Evolutionary conservation across 1,284 basidiomycete genomes (phyloP).

Genomic region (Moesziomyces parantarcticus): DNA sequence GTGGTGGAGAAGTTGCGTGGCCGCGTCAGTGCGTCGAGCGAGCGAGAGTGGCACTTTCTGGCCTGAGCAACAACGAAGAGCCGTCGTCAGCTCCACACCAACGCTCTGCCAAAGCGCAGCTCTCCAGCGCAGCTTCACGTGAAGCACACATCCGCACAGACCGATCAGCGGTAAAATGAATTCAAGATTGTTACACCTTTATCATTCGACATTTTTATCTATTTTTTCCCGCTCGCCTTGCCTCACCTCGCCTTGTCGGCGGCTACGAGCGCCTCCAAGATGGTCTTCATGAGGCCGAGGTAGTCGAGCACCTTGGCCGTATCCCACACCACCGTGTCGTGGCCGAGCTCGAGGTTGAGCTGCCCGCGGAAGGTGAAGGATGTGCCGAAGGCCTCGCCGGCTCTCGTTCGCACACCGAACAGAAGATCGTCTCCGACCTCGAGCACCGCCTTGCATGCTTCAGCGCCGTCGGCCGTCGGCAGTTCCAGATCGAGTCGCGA

Average conservation of each 20-base stretch:
- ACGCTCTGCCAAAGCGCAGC: constrained; percentile 4
- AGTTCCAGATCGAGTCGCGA: constrained; percentile 14
- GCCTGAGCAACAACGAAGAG: not conserved
- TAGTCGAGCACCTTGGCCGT: constrained; percentile 34
- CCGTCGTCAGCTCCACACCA: constrained; percentile 49
- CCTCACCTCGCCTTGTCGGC: constrained; percentile 8
- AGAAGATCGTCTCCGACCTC: constrained; percentile 25
- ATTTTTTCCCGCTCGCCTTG: not conserved
- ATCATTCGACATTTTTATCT: not conserved
- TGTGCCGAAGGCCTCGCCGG: constrained; percentile 46
- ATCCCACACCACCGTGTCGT: constrained; percentile 41
- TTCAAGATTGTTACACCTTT: constrained; percentile 16
- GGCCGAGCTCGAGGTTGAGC: constrained; percentile 40
- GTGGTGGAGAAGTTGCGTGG: constrained; percentile 3
- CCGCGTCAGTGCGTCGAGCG: constrained; percentile 25
- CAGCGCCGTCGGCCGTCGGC: not conserved
- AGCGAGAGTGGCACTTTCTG: not conserved
- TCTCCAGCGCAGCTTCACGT: constrained; percentile 11
- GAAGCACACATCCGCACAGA: constrained; percentile 38
- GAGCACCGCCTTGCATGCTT: not conserved
- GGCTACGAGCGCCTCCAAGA: constrained; percentile 29
- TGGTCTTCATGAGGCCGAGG: constrained; percentile 30
- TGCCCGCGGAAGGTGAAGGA: constrained; percentile 43
- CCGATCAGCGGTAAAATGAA: constrained; percentile 33
- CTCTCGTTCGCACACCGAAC: constrained; percentile 39